phyloP scores from a whole-genome alignment of 768 basidiomycete genomes.

The Calocera viscosa region DNA sequence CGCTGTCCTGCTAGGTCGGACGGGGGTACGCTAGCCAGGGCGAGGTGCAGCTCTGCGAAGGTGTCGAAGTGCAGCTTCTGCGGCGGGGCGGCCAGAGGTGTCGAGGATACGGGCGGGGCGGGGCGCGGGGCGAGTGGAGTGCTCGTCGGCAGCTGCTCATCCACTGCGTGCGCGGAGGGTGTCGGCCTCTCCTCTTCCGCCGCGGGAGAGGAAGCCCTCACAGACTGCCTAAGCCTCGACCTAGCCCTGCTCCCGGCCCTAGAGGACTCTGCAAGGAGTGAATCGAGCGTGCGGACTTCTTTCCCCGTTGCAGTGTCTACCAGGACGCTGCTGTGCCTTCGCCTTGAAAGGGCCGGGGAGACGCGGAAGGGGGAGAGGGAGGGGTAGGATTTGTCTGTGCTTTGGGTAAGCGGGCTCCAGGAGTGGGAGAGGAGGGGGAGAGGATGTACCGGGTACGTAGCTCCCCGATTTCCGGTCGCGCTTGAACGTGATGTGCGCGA shows the following conservation, averaged over 20 bases:
- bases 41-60: neutral
- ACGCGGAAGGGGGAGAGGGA: neutral
- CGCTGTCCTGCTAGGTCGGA: neutral
- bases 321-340: neutral
- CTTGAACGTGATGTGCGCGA: conserved; percentile 5
- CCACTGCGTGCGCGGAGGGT: too few species aligned
- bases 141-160: neutral
- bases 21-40: neutral
- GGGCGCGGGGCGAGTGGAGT: neutral
- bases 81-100: neutral
- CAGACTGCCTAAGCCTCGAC: neutral
- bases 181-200: neutral
- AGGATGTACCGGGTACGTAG: neutral
- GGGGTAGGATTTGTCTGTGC: conserved; percentile 2
- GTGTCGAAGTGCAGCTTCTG: neutral
- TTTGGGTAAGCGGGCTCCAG: neutral
- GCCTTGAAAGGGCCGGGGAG: neutral
- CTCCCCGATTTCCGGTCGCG: neutral
- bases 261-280: neutral
- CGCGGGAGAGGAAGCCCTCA: neutral
- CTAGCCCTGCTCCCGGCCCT: neutral
- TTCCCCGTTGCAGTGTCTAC: neutral
- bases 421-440: neutral
- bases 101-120: neutral
- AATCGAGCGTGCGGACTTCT: neutral